Conservation (phyloP, 768 basidiomycete species). For the Termitomyces sp. region DNA sequence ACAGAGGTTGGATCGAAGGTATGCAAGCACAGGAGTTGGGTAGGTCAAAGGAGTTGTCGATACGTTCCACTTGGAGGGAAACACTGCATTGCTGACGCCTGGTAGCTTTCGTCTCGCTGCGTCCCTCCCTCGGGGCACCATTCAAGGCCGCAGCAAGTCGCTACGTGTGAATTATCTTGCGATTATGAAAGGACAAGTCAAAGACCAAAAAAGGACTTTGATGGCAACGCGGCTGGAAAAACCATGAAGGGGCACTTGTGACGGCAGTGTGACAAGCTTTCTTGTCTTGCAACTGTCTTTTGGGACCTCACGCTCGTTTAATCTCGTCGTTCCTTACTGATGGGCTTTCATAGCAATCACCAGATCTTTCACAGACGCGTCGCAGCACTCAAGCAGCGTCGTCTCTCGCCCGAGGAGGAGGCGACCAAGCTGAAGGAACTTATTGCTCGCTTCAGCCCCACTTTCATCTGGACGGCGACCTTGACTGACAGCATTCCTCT, state of each 20-base stretch:
- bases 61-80: too few relatives aligned
- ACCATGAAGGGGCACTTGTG: not conserved
- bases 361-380: slow-evolving; percentile 12
- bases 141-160: not conserved
- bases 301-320: slow-evolving; percentile 19
- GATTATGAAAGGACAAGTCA: too few relatives aligned
- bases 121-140: too few relatives aligned
- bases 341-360: slow-evolving; percentile 10
- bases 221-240: not conserved
- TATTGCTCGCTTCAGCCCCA: slow-evolving; percentile 15
- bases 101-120: too few relatives aligned
- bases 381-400: slow-evolving; percentile 12
- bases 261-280: slow-evolving; percentile 8
- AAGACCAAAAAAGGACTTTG: not conserved
- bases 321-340: slow-evolving; percentile 13
- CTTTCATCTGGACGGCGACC: slow-evolving; percentile 9
- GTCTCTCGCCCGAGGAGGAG: slow-evolving; percentile 12
- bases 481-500: slow-evolving; percentile 1
- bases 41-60: too few relatives aligned
- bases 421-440: slow-evolving; percentile 10
- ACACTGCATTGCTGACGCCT: too few relatives aligned
- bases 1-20: too few relatives aligned
- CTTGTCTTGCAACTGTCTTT: slow-evolving; percentile 1
- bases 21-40: too few relatives aligned
- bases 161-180: too few relatives aligned